Evolutionary conservation across 768 basidiomycete species (phyloP).

Genomic region (Leucosporidium creatinivorum): DNA sequence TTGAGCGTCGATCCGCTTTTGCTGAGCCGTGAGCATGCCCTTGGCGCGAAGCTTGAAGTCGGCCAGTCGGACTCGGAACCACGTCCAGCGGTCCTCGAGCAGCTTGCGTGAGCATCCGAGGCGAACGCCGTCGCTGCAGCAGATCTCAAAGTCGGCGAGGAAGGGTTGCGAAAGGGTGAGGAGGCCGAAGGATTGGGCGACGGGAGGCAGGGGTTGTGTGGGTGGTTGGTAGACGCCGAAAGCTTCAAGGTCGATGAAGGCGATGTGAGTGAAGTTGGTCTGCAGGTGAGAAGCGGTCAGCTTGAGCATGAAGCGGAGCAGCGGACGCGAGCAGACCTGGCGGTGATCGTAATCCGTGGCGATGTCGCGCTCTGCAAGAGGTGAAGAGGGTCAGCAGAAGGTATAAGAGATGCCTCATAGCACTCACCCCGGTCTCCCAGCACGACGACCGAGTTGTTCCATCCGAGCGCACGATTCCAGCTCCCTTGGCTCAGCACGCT

Average conservation of each 20-base stretch:
- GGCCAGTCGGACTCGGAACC: constrained; percentile 54
- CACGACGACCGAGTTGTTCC: constrained; percentile 79
- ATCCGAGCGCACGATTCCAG: constrained; percentile 88
- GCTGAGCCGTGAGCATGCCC: constrained; percentile 11
- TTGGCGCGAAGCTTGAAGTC: constrained; percentile 14
- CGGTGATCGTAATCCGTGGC: constrained; percentile 82
- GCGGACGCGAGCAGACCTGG: background rate
- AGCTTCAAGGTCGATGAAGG: constrained; percentile 44
- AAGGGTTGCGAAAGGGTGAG: constrained; percentile 51
- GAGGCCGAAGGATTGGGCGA: constrained; percentile 77
- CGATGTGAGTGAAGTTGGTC: constrained; percentile 54
- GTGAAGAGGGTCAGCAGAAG: background rate
- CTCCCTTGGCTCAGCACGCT: constrained; percentile 77
- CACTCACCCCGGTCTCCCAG: constrained; percentile 68
- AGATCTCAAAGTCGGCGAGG: constrained; percentile 72
- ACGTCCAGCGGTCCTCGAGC: constrained; percentile 89
- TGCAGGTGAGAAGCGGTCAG: constrained; percentile 43
- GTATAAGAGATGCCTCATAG: background rate
- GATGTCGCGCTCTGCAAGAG: constrained; percentile 55
- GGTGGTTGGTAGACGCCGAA: constrained; percentile 94
- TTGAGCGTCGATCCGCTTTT: background rate
- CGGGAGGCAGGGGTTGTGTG: constrained; percentile 51
- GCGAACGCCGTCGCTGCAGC: constrained; percentile 81
- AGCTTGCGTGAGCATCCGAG: constrained; percentile 73
- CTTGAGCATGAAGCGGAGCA: background rate